Evolutionary conservation across 1,284 basidiomycete genomes (phyloP).

Genomic region (Cryptococcus floricola): DNA sequence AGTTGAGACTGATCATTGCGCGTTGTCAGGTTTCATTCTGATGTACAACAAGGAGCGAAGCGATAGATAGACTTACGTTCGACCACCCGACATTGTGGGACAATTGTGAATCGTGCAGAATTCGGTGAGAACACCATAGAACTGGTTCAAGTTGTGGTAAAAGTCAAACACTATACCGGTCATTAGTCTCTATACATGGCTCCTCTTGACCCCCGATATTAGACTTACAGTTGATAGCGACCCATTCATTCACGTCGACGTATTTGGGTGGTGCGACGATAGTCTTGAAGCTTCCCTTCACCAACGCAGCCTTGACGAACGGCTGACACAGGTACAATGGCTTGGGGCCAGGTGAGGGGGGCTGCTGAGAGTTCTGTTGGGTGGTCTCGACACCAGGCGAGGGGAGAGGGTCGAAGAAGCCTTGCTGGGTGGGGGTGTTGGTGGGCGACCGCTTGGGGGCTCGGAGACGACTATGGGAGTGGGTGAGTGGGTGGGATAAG

Average conservation of each 20-base stretch:
- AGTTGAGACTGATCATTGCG: constrained; percentile 67
- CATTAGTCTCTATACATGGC: not conserved
- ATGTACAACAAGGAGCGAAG: not conserved
- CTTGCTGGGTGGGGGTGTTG: constrained; percentile 21
- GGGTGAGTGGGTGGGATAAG: not conserved
- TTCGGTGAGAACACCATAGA: constrained; percentile 92
- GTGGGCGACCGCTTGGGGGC: constrained; percentile 44
- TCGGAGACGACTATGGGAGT: constrained; percentile 38
- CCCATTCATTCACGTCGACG: constrained; percentile 97
- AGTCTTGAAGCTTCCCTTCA: constrained; percentile 98
- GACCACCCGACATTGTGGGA: constrained; percentile 89
- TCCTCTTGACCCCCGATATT: not conserved
- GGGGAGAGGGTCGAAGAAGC: constrained; percentile 43
- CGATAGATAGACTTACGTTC: constrained; percentile 58
- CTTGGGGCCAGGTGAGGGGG: constrained; percentile 23
- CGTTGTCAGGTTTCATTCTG: not conserved
- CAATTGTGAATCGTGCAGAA: constrained; percentile 87
- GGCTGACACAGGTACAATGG: constrained; percentile 89
- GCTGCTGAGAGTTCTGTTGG: constrained; percentile 12
- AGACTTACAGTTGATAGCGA: constrained; percentile 85
- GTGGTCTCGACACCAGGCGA: constrained; percentile 36
- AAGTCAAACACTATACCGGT: constrained; percentile 74
- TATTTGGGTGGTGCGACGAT: constrained; percentile 97
- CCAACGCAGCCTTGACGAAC: constrained; percentile 92
- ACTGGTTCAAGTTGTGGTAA: constrained; percentile 94